These are phyloP conservation scores for Pichia exigua DNA, from an alignment of 805 yeast genomes.

Conservation along the genomic window DNA sequence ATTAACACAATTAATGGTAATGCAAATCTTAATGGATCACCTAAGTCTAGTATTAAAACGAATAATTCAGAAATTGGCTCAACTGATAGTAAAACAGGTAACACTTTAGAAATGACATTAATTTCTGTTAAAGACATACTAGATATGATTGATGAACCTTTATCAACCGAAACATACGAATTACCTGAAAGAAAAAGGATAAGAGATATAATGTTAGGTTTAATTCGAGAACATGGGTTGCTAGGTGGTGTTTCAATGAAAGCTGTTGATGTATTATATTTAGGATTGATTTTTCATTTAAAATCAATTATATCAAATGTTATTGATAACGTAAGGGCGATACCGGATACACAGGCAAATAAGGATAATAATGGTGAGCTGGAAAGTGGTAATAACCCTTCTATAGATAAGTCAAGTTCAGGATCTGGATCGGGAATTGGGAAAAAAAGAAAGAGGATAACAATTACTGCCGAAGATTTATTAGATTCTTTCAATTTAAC, in stretches of 20 bases:
- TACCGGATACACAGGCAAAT: constrained; percentile 32
- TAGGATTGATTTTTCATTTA: constrained; percentile 80
- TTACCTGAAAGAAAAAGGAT: constrained; percentile 73
- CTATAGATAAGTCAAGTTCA: background rate
- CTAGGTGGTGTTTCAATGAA: constrained; percentile 73
- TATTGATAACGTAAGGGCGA: constrained; percentile 59
- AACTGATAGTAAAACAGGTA: background rate
- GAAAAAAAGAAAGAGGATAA: constrained; percentile 24
- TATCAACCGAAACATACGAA: constrained; percentile 69
- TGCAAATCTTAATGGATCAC: background rate
- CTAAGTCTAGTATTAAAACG: background rate
- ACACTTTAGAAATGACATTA: constrained; percentile 37
- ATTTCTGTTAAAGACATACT: constrained; percentile 92
- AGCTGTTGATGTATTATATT: constrained; percentile 64
- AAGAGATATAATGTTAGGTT: constrained; percentile 64
- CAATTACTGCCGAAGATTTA: constrained; percentile 59
- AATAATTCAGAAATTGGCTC: background rate
- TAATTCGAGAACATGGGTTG: constrained; percentile 84
- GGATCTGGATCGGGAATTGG: background rate
- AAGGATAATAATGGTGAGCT: background rate
- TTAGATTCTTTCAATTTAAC: constrained; percentile 53
- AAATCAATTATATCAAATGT: constrained; percentile 67
- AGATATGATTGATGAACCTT: constrained; percentile 75
- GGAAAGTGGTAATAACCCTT: background rate
- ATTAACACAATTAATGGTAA: background rate